Evolutionary conservation across 306 rosid species (phyloP).

Genomic region (Vachellia pachyceras): DNA sequence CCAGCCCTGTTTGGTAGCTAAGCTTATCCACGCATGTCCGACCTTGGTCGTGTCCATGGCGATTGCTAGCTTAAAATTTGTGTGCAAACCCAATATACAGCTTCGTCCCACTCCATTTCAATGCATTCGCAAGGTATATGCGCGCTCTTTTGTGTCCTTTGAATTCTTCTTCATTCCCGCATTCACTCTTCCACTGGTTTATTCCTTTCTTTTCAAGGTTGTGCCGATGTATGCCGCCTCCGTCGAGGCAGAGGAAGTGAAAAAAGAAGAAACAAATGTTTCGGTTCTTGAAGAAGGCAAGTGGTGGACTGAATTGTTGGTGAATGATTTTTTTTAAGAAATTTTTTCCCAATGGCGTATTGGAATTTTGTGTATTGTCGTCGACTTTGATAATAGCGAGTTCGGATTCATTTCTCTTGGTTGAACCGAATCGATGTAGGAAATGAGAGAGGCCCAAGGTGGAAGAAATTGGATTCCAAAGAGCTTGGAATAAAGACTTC

Average conservation of each 20-base stretch:
- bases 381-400: conserved; percentile 22
- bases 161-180: background rate
- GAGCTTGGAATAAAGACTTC: conserved; percentile 77
- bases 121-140: conserved; percentile 52
- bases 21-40: conserved; percentile 17
- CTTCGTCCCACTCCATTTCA: conserved; percentile 50
- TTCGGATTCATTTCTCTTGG: background rate
- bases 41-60: conserved; percentile 49
- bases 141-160: background rate
- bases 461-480: conserved; percentile 75
- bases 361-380: conserved; percentile 11
- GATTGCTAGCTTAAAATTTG: conserved; percentile 46
- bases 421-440: conserved; percentile 36
- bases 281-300: conserved; percentile 54
- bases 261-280: conserved; percentile 11
- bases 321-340: background rate
- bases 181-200: background rate
- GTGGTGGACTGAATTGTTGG: conserved; percentile 25
- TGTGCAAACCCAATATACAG: conserved; percentile 42
- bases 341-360: background rate
- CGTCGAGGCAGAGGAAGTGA: conserved; percentile 45
- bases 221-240: conserved; percentile 48
- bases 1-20: background rate
- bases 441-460: conserved; percentile 44
- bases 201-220: conserved; percentile 43